These are phyloP conservation scores for Pinus taeda DNA, from an alignment of 75 land plant genomes.

Conservation along the genomic window DNA sequence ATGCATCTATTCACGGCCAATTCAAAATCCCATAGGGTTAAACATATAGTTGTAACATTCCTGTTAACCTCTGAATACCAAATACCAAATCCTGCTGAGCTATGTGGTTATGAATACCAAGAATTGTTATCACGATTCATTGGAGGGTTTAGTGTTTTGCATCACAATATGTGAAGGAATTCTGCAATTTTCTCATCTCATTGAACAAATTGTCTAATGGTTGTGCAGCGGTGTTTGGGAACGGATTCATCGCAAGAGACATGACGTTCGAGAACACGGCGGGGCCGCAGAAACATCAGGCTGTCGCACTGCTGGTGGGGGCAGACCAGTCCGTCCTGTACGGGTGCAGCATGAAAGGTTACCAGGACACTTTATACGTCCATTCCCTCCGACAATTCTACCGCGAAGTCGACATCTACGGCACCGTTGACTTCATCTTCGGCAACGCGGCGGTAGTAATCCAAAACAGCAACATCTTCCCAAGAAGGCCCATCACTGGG, in stretches of 20 bases:
- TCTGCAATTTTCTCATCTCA: no score
- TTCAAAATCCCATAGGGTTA: no score
- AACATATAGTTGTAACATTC: no score
- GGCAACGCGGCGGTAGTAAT: conserved; percentile 36
- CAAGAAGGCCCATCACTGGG: conserved; percentile 28
- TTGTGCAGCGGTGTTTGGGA: conserved; percentile 23
- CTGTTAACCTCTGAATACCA: no score
- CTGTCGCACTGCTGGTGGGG: conserved; percentile 61
- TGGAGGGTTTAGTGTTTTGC: no score
- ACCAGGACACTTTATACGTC: conserved; percentile 62
- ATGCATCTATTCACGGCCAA: no score
- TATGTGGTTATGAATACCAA: no score
- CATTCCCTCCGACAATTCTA: conserved; percentile 50
- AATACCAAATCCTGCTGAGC: no score
- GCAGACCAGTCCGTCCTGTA: conserved; percentile 33
- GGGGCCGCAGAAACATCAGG: conserved; percentile 49
- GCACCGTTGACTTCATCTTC: conserved; percentile 45
- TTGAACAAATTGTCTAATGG: no score
- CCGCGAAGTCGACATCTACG: conserved; percentile 29
- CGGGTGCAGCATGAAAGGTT: conserved; percentile 48
- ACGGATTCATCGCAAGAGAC: conserved; percentile 20
- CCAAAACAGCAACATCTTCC: conserved; percentile 28
- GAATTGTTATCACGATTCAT: no score
- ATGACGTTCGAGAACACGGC: conserved; percentile 24
- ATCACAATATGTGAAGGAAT: no score